phyloP scores from a whole-genome alignment of 257 asterid genomes.

The Solanum pinnatisectum region DNA sequence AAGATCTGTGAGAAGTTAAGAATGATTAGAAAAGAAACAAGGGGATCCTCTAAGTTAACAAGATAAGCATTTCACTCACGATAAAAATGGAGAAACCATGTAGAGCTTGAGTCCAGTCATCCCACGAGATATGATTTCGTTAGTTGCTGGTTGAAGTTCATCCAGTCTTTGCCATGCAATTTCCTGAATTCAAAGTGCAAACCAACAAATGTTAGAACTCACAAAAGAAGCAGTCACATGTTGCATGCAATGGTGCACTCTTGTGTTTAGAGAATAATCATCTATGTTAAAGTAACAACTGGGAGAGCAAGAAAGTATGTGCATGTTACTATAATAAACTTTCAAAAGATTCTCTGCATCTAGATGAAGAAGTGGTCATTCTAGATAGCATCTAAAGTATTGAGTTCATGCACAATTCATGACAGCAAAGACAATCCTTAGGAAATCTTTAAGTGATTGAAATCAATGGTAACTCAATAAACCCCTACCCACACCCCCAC shows the following conservation, averaged over 20 bases:
- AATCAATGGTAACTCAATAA: background rate
- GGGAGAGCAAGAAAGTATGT: background rate
- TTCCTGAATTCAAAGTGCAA: constrained; percentile 38
- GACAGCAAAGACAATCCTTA: background rate
- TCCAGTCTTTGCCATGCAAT: constrained; percentile 92
- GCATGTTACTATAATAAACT: background rate
- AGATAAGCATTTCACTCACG: constrained; percentile 28
- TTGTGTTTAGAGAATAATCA: background rate
- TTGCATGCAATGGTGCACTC: background rate
- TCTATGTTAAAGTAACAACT: background rate
- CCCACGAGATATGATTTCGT: constrained; percentile 76
- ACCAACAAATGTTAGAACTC: background rate
- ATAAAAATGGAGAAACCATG: constrained; percentile 83
- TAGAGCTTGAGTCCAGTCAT: constrained; percentile 71
- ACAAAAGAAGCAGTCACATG: background rate
- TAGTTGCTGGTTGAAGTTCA: constrained; percentile 59
- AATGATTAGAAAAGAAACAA: background rate
- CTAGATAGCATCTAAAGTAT: background rate
- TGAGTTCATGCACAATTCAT: background rate
- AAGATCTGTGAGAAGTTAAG: constrained; percentile 38
- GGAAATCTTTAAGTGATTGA: background rate
- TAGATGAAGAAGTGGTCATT: background rate
- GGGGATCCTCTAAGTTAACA: background rate
- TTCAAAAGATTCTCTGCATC: background rate
- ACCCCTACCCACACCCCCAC: background rate